Conservation (phyloP, 2,329 filamentous ascomycete species). For the Sordariomycetes sp. region DNA sequence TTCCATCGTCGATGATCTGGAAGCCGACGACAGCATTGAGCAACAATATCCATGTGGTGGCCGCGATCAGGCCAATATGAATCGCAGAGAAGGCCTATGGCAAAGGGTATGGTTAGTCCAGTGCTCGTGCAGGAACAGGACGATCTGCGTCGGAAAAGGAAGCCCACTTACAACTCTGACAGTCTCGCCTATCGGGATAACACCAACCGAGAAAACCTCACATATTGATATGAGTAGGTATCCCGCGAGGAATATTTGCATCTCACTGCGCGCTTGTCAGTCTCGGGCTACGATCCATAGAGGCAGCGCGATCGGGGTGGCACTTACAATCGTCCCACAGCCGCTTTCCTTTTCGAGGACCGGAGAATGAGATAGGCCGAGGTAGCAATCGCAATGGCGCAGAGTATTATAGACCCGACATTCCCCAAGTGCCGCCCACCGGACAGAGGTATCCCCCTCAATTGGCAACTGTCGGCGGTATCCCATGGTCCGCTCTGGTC, state of each 20-base stretch:
- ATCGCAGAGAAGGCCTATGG: slow-evolving; percentile 73
- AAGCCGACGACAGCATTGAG: slow-evolving; percentile 89
- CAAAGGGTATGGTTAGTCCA: slow-evolving; percentile 9
- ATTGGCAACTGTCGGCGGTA: slow-evolving; percentile 48
- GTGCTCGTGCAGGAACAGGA: background rate
- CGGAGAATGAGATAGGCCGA: slow-evolving; percentile 60
- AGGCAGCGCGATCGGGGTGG: background rate
- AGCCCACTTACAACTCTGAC: slow-evolving; percentile 60
- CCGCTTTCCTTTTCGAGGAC: slow-evolving; percentile 84
- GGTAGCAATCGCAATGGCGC: slow-evolving; percentile 62
- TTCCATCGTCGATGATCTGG: slow-evolving; percentile 90
- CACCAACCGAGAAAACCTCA: slow-evolving; percentile 92
- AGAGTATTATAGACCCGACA: slow-evolving; percentile 82
- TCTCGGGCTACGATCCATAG: background rate
- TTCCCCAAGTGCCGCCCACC: slow-evolving; percentile 63
- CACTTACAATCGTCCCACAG: slow-evolving; percentile 74
- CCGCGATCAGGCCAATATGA: slow-evolving; percentile 81
- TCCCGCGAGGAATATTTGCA: slow-evolving; percentile 83
- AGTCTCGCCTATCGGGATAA: slow-evolving; percentile 62
- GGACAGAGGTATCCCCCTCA: slow-evolving; percentile 65
- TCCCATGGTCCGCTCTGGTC: slow-evolving; percentile 49
- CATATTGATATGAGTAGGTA: slow-evolving; percentile 86
- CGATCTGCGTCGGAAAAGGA: background rate
- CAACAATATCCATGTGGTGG: slow-evolving; percentile 82
- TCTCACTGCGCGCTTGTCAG: slow-evolving; percentile 53